These are phyloP conservation scores for Rhizopus sp. DNA, from an alignment of 371 early-diverging fungal species.

Conservation along the genomic window DNA sequence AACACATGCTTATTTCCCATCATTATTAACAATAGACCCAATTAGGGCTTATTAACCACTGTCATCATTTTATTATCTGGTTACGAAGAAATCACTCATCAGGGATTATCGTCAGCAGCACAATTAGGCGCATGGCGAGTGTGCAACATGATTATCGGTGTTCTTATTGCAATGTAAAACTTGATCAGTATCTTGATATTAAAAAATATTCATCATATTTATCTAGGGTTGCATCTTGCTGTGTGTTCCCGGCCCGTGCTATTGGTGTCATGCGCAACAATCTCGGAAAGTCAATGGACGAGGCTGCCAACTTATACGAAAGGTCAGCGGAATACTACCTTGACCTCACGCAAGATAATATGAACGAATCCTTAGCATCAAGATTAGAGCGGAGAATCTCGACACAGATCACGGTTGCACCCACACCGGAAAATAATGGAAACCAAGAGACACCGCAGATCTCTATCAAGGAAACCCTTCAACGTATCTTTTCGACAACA, in stretches of 20 bases:
- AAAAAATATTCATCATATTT: background rate
- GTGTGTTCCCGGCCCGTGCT: slow-evolving; percentile 40
- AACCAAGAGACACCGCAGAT: no score
- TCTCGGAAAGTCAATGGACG: slow-evolving; percentile 35
- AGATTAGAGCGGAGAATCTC: slow-evolving; percentile 1
- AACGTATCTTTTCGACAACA: background rate
- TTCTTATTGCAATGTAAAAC: slow-evolving; percentile 41
- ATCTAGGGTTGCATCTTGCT: slow-evolving; percentile 24
- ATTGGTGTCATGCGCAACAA: slow-evolving; percentile 35
- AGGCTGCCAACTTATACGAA: slow-evolving; percentile 40
- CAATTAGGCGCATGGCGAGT: slow-evolving; percentile 38
- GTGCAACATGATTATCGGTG: slow-evolving; percentile 35
- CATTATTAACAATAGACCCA: background rate
- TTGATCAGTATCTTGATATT: background rate
- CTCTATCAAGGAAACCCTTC: background rate
- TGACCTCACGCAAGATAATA: slow-evolving; percentile 18
- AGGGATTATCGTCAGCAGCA: slow-evolving; percentile 26
- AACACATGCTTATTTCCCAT: no score
- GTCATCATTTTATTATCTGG: slow-evolving; percentile 37
- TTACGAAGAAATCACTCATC: slow-evolving; percentile 32
- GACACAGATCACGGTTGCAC: background rate
- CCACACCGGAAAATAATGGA: background rate
- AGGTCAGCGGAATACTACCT: slow-evolving; percentile 32
- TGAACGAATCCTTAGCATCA: slow-evolving; percentile 5
- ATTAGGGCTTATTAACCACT: slow-evolving; percentile 35